Percentiles rank a stretch among this genome's conserved stretches.
Conservation (phyloP, 2,329 filamentous ascomycete genomes). For the Emergomyces pasteurianus region DNA sequence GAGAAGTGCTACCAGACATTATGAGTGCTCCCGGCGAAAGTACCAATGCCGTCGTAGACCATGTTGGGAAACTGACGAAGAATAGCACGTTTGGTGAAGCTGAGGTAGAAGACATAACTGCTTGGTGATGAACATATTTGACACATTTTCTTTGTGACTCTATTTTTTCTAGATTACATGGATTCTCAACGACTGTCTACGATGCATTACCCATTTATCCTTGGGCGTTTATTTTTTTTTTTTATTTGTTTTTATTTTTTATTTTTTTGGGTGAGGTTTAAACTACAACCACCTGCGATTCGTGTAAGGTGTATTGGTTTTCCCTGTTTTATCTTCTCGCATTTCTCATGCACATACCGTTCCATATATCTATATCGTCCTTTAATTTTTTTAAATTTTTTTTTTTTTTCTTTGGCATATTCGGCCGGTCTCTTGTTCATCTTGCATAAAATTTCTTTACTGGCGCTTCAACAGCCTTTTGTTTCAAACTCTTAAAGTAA, state of each 20-base stretch:
- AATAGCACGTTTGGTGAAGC: slow-evolving; percentile 90
- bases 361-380: background rate
- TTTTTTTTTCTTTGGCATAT: too few species aligned
- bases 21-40: slow-evolving; percentile 54
- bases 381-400: too few species aligned
- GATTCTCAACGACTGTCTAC: background rate
- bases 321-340: background rate
- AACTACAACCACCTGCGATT: background rate
- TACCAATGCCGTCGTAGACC: slow-evolving; percentile 38
- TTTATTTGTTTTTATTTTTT: too few species aligned
- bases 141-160: background rate
- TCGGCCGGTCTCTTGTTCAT: background rate
- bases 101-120: slow-evolving; percentile 91
- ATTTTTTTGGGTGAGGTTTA: background rate
- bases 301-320: background rate
- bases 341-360: background rate
- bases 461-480: background rate
- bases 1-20: slow-evolving; percentile 73
- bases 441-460: background rate
- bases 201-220: background rate
- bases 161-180: background rate
- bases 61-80: slow-evolving; percentile 57
- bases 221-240: background rate
- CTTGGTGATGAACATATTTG: slow-evolving; percentile 55
- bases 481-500: background rate